phyloP scores from a whole-genome alignment of 1,284 basidiomycete genomes.

The Heterobasidion occidentale region DNA sequence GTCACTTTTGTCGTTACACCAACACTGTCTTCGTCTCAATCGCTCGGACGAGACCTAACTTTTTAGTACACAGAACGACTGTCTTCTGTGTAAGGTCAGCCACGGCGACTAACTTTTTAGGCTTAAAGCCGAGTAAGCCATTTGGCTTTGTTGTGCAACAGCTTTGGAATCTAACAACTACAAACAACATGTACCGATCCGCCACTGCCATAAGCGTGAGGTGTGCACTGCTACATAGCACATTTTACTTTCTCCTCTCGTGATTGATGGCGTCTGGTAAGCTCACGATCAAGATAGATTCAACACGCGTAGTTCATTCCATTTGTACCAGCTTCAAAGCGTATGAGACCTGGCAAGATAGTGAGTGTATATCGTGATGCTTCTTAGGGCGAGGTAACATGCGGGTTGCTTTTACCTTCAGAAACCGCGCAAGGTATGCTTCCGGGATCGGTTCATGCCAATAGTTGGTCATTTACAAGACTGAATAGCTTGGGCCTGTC shows the following conservation, averaged over 20 bases:
- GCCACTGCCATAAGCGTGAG: not conserved
- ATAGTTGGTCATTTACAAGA: not conserved
- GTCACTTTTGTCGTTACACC: no score
- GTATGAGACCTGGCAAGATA: slow-evolving; percentile 29
- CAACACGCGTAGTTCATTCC: not conserved
- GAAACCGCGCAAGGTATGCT: slow-evolving; percentile 47
- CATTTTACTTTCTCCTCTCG: not conserved
- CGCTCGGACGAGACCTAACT: no score
- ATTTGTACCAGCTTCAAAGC: slow-evolving; percentile 14
- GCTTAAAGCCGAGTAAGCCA: not conserved
- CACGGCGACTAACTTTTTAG: no score
- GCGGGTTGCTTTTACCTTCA: slow-evolving; percentile 16
- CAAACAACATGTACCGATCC: slow-evolving; percentile 1
- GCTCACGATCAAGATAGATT: slow-evolving; percentile 2
- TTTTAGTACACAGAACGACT: no score
- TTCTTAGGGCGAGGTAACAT: not conserved
- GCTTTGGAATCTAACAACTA: slow-evolving; percentile 1
- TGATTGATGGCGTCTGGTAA: slow-evolving; percentile 14
- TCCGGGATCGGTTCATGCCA: not conserved
- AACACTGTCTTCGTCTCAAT: no score
- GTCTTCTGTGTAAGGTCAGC: no score
- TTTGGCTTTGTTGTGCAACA: slow-evolving; percentile 1
- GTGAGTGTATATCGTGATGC: slow-evolving; percentile 24
- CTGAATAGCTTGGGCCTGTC: slow-evolving; percentile 56
- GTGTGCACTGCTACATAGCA: not conserved